Conservation (phyloP, 1,284 basidiomycete species). For the Irpex rosettiformis region DNA sequence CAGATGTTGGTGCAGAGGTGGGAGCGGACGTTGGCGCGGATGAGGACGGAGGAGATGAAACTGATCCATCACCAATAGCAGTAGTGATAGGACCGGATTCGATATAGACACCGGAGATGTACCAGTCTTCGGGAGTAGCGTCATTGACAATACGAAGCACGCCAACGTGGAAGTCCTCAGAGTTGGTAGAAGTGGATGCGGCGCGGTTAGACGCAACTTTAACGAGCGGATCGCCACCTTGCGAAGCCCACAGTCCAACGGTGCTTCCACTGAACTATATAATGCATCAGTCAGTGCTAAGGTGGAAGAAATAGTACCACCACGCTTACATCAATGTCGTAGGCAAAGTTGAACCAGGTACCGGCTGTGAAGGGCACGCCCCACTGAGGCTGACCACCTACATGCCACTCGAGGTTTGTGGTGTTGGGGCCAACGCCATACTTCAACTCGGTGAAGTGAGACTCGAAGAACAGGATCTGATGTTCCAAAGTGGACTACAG, state of each 20-base stretch:
- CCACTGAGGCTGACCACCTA: conserved; percentile 46
- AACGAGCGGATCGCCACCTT: conserved; percentile 42
- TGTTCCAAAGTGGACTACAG: conserved; percentile 49
- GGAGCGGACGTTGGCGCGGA: conserved; percentile 25
- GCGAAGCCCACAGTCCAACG: conserved; percentile 59
- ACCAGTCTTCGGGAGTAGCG: conserved; percentile 51
- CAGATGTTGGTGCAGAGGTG: conserved; percentile 27
- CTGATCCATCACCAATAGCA: conserved; percentile 37
- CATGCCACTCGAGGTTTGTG: conserved; percentile 52
- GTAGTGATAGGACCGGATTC: conserved; percentile 57
- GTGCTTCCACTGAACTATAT: conserved; percentile 48
- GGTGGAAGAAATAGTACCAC: conserved; percentile 2
- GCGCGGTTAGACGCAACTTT: conserved; percentile 49
- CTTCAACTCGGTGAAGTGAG: conserved; percentile 65
- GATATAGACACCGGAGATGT: conserved; percentile 58
- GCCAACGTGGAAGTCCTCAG: conserved; percentile 61
- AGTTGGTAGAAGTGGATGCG: conserved; percentile 55
- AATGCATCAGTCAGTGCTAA: not conserved
- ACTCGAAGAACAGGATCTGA: conserved; percentile 61
- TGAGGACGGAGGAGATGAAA: conserved; percentile 21
- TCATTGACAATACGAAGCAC: conserved; percentile 54
- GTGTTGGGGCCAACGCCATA: conserved; percentile 51
- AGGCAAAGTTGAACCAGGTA: conserved; percentile 65
- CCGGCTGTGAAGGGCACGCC: conserved; percentile 47
- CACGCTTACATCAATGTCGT: conserved; percentile 49